Percentiles rank a stretch among this genome's conserved stretches.
These are phyloP conservation scores for Obelidium mucronatum DNA, from an alignment of 192 early-diverging fungal species.

Conservation along the genomic window DNA sequence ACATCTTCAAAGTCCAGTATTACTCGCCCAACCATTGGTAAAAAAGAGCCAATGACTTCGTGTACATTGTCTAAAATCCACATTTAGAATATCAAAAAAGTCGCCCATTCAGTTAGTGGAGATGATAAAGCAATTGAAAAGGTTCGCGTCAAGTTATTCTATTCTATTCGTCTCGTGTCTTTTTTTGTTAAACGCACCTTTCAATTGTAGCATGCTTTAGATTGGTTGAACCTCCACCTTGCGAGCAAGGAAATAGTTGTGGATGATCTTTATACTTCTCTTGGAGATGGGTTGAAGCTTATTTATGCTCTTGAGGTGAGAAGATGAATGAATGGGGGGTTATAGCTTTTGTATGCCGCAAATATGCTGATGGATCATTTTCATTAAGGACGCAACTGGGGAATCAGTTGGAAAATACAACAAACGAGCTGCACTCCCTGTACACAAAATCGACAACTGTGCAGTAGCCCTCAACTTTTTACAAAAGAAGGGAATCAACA, in stretches of 20 bases:
- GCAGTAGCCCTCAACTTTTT: slow-evolving; percentile 54
- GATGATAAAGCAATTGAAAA: slow-evolving; percentile 64
- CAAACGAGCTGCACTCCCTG: slow-evolving; percentile 58
- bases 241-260: slow-evolving; percentile 42
- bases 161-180: too few species aligned
- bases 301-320: slow-evolving; percentile 62
- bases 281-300: slow-evolving; percentile 54
- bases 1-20: too few species aligned
- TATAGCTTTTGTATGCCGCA: too few species aligned
- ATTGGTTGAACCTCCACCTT: slow-evolving; percentile 59
- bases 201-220: slow-evolving; percentile 51
- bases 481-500: slow-evolving; percentile 46
- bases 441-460: slow-evolving; percentile 58
- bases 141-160: too few species aligned
- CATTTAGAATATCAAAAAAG: too few species aligned
- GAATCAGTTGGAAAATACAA: slow-evolving; percentile 59
- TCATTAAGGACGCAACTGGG: slow-evolving; percentile 46
- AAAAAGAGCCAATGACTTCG: too few species aligned
- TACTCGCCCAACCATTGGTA: too few species aligned
- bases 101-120: slow-evolving; percentile 50
- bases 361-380: too few species aligned
- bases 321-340: too few species aligned
- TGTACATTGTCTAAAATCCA: too few species aligned
- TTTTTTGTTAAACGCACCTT: too few species aligned
- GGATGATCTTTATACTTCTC: slow-evolving; percentile 43